These are phyloP conservation scores for Quercus ilex DNA, from an alignment of 306 rosid genomes.

Conservation along the genomic window DNA sequence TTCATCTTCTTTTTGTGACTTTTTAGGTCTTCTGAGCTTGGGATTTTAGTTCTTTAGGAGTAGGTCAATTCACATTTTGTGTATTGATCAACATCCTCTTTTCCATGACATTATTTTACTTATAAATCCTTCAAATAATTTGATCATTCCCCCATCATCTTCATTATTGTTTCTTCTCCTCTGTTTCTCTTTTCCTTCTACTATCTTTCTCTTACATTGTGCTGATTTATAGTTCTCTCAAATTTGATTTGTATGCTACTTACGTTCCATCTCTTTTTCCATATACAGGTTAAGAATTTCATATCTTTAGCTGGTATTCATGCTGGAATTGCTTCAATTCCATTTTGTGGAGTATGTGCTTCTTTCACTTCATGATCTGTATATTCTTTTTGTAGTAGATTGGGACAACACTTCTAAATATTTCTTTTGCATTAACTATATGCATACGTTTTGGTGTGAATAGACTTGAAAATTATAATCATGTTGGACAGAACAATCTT, in stretches of 20 bases:
- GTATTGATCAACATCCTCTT: too few relatives aligned
- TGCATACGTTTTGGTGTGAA: background rate
- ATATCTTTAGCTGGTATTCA: conserved; percentile 73
- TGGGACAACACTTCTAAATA: too few relatives aligned
- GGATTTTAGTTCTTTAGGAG: too few relatives aligned
- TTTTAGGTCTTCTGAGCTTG: too few relatives aligned
- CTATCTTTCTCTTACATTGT: background rate
- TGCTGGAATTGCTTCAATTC: conserved; percentile 78
- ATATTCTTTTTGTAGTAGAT: background rate
- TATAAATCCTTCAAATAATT: background rate
- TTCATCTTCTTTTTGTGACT: too few relatives aligned
- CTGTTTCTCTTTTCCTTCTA: conserved; percentile 1
- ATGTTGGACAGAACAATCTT: background rate
- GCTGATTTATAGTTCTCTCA: conserved; percentile 10
- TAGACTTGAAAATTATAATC: background rate
- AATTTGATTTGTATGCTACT: background rate
- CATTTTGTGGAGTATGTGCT: conserved; percentile 61
- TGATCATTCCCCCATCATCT: background rate
- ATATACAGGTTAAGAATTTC: conserved; percentile 62
- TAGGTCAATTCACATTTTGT: too few relatives aligned
- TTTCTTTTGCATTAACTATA: background rate
- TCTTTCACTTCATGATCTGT: conserved; percentile 10
- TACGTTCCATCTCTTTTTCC: background rate
- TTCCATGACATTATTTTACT: too few relatives aligned
- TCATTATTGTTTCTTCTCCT: background rate